phyloP scores from a whole-genome alignment of 208 protist species.

The Vickermania spadyakhi region DNA sequence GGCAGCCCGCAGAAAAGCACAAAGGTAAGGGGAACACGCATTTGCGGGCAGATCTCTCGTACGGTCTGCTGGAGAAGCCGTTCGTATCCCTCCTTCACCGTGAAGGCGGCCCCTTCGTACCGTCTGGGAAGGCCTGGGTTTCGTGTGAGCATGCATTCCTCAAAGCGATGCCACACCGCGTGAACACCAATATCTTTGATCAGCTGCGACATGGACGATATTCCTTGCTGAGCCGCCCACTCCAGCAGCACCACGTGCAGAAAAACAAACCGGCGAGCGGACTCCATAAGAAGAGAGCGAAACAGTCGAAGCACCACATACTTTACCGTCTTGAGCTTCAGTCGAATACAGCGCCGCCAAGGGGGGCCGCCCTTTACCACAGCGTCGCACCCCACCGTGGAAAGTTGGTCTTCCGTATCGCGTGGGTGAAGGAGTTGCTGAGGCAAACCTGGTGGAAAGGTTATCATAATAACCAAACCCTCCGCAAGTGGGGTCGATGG shows the following conservation, averaged over 20 bases:
- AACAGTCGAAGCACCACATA: slow-evolving; percentile 75
- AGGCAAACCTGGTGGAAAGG: too few relatives aligned
- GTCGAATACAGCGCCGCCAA: too few relatives aligned
- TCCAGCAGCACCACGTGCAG: slow-evolving; percentile 43
- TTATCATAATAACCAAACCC: too few relatives aligned
- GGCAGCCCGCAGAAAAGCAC: slow-evolving; percentile 65
- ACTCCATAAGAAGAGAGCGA: slow-evolving; percentile 57
- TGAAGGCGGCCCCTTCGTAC: slow-evolving; percentile 22
- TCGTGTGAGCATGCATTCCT: slow-evolving; percentile 8
- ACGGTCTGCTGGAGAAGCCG: slow-evolving; percentile 28
- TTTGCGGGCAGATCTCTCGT: neutral
- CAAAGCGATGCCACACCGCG: slow-evolving; percentile 15
- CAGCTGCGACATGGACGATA: slow-evolving; percentile 8
- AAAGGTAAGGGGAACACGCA: slow-evolving; percentile 10
- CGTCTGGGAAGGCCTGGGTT: slow-evolving; percentile 10
- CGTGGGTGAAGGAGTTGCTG: too few relatives aligned
- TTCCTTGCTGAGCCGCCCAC: slow-evolving; percentile 23
- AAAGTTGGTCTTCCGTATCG: too few relatives aligned
- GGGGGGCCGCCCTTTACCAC: too few relatives aligned
- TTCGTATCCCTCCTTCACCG: slow-evolving; percentile 27
- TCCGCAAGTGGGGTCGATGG: too few relatives aligned
- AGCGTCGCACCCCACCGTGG: too few relatives aligned
- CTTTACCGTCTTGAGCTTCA: slow-evolving; percentile 75
- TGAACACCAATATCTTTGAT: slow-evolving; percentile 8
- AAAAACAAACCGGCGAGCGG: slow-evolving; percentile 15